Conservation (phyloP, 2,329 filamentous ascomycete species). For the Ophiobolus disseminans region DNA sequence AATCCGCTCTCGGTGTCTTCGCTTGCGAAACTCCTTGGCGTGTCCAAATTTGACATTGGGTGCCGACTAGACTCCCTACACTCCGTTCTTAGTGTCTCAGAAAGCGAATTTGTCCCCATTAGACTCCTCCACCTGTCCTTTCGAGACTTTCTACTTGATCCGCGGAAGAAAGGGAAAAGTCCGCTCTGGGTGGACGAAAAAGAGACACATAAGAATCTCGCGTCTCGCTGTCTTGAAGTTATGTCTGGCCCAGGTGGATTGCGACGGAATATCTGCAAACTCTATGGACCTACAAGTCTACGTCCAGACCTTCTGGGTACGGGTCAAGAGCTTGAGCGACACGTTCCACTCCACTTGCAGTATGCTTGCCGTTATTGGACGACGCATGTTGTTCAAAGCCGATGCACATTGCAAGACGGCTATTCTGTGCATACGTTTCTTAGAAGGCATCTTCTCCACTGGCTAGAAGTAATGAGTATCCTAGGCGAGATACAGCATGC, state of each 20-base stretch:
- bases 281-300: constrained; percentile 14
- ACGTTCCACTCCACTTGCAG: constrained; percentile 10
- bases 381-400: constrained; percentile 38
- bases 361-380: constrained; percentile 41
- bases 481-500: background rate
- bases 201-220: constrained; percentile 39
- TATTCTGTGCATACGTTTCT: constrained; percentile 42
- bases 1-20: constrained; percentile 24
- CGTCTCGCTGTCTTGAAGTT: constrained; percentile 46
- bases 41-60: constrained; percentile 24
- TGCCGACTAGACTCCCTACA: constrained; percentile 34
- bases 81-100: constrained; percentile 32
- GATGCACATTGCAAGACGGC: constrained; percentile 10
- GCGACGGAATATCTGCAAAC: constrained; percentile 44
- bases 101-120: constrained; percentile 37
- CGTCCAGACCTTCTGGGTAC: constrained; percentile 27
- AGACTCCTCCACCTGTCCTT: constrained; percentile 40
- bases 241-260: constrained; percentile 39
- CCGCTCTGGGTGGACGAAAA: constrained; percentile 48
- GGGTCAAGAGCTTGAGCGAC: constrained; percentile 4
- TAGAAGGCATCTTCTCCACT: constrained; percentile 26
- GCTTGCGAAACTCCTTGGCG: constrained; percentile 20
- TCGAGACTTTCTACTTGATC: constrained; percentile 35
- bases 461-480: constrained; percentile 47
- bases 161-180: constrained; percentile 25